These are phyloP conservation scores for Aphanomyces astaci DNA, from an alignment of 352 stramenopile species.

Conservation along the genomic window DNA sequence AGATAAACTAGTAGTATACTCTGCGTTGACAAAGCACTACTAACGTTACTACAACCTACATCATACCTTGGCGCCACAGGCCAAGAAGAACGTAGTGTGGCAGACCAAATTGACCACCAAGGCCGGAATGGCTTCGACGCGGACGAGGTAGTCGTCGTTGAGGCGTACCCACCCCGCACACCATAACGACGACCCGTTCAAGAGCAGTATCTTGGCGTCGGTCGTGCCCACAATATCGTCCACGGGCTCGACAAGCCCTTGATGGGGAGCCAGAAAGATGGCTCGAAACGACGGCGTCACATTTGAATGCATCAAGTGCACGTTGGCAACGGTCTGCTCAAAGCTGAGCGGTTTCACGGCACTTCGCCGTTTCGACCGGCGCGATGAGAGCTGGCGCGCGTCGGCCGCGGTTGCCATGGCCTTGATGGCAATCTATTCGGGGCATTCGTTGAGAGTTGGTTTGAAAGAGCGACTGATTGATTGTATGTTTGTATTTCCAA, in stretches of 20 bases:
- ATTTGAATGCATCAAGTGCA: not conserved
- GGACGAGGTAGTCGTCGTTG: not conserved
- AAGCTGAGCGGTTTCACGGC: not conserved
- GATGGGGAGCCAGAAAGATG: not conserved
- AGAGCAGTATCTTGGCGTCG: not conserved
- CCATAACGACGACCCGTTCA: not conserved
- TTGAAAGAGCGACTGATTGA: not conserved
- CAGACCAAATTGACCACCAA: not conserved
- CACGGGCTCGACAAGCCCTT: not conserved
- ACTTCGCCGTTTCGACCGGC: not conserved
- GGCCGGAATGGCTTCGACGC: not conserved
- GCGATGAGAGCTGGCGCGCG: not conserved
- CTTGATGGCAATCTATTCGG: not conserved
- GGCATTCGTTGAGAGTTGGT: not conserved
- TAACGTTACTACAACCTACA: no score
- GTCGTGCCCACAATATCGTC: not conserved
- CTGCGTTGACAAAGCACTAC: no score
- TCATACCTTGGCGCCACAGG: not conserved
- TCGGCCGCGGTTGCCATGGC: not conserved
- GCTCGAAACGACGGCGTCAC: not conserved
- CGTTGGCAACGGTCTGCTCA: not conserved
- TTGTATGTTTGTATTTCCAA: not conserved
- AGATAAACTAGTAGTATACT: not conserved
- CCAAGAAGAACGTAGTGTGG: not conserved
- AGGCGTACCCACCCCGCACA: not conserved